phyloP scores from a whole-genome alignment of 306 rosid genomes.

The Quillaja saponaria region DNA sequence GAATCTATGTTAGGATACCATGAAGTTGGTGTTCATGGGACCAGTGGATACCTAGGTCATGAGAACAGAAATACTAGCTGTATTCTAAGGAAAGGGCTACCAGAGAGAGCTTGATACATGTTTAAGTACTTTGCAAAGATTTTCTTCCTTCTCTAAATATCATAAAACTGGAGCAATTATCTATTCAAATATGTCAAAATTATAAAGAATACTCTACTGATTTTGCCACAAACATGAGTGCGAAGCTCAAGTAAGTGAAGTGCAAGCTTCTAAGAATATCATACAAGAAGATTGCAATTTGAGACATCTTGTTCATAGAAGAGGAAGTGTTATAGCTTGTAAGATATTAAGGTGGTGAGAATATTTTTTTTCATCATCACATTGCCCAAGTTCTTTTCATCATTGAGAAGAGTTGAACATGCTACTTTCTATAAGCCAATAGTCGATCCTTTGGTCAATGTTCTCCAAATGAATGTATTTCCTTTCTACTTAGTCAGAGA shows the following conservation, averaged over 20 bases:
- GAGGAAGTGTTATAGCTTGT: not conserved
- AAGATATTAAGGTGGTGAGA: not conserved
- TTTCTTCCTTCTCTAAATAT: conserved; percentile 14
- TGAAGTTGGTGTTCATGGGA: conserved; percentile 43
- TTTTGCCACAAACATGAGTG: not conserved
- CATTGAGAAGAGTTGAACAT: not conserved
- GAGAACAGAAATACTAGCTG: conserved; percentile 30
- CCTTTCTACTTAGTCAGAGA: too few species aligned
- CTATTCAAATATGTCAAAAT: conserved; percentile 35
- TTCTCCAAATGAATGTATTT: conserved; percentile 20
- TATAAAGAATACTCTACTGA: conserved; percentile 36
- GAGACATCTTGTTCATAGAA: conserved; percentile 3
- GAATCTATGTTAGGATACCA: conserved; percentile 54
- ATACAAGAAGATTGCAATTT: conserved; percentile 2
- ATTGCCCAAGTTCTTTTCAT: not conserved
- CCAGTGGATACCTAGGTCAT: conserved; percentile 55
- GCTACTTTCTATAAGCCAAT: conserved; percentile 1
- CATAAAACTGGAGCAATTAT: conserved; percentile 30
- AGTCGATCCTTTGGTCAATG: conserved; percentile 18
- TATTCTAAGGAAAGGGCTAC: conserved; percentile 41
- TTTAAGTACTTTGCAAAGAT: conserved; percentile 17
- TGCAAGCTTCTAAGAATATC: too few species aligned
- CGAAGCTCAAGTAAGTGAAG: too few species aligned
- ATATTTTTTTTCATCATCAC: not conserved
- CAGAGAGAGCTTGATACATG: conserved; percentile 32